phyloP scores from a whole-genome alignment of 23 red algal genomes.

The Gracilaria gracilis region DNA sequence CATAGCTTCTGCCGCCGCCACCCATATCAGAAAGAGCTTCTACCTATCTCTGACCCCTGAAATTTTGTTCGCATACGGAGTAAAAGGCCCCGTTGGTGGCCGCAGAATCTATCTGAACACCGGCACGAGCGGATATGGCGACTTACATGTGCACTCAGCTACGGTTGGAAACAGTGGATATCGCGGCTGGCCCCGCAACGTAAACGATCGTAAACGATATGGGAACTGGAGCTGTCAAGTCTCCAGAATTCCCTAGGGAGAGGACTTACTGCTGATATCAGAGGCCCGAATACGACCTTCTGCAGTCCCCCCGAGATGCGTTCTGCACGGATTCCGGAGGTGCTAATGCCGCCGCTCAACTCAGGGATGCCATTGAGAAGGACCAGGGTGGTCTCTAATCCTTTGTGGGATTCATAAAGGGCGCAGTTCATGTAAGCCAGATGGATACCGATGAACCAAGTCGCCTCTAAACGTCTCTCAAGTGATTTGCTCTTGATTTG shows the following conservation, averaged over 20 bases:
- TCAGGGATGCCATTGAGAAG: too few relatives aligned
- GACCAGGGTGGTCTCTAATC: too few relatives aligned
- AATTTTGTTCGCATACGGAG: not conserved
- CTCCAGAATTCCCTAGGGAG: not conserved
- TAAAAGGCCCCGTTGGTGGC: not conserved
- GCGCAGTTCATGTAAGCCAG: too few relatives aligned
- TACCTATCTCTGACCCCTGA: constrained; percentile 12
- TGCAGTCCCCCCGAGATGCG: too few relatives aligned
- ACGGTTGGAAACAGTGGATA: not conserved
- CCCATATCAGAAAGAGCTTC: not conserved
- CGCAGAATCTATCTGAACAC: constrained; percentile 6
- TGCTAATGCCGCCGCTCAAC: too few relatives aligned
- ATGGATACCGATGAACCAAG: too few relatives aligned
- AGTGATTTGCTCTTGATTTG: too few relatives aligned
- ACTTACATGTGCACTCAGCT: not conserved
- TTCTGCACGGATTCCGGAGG: too few relatives aligned
- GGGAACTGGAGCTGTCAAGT: constrained; percentile 10
- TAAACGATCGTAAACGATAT: not conserved
- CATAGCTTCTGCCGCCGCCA: not conserved
- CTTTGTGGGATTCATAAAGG: too few relatives aligned
- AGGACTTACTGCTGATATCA: constrained; percentile 12
- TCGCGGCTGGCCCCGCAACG: too few relatives aligned
- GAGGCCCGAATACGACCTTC: not conserved
- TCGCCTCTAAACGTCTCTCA: too few relatives aligned
- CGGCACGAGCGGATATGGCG: constrained; percentile 10